Evolutionary conservation across 495 filamentous ascomycete genomes (phyloP).

Genomic region (Aspergillus hancockii): DNA sequence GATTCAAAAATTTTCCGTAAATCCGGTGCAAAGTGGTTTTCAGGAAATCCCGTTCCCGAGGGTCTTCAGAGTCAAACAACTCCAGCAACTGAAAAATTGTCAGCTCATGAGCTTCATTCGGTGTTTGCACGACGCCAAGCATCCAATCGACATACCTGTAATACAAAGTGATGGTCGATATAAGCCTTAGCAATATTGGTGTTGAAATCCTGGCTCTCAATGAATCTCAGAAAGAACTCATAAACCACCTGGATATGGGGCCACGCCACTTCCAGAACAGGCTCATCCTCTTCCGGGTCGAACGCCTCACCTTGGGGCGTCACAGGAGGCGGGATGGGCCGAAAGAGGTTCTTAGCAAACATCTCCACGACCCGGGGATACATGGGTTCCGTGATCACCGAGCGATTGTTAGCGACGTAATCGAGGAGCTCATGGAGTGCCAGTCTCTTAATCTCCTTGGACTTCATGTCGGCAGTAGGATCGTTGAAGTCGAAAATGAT

Average conservation of each 20-base stretch:
- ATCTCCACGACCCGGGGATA: conserved; percentile 98
- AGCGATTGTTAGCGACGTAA: conserved; percentile 97
- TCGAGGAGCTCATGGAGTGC: conserved; percentile 96
- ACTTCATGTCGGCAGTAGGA: conserved; percentile 97
- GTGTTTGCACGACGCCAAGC: not conserved
- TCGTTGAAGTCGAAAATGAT: conserved; percentile 99
- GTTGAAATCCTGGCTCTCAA: conserved; percentile 99
- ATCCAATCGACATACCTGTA: conserved; percentile 60
- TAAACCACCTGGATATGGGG: conserved; percentile 99
- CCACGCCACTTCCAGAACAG: conserved; percentile 97
- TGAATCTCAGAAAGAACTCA: conserved; percentile 98
- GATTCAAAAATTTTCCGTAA: conserved; percentile 98
- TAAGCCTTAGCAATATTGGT: conserved; percentile 99
- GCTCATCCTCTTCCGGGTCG: conserved; percentile 98
- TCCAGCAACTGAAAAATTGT: conserved; percentile 71
- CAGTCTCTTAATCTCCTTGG: conserved; percentile 99
- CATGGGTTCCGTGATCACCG: conserved; percentile 99
- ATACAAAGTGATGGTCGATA: conserved; percentile 96
- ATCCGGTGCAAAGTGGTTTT: conserved; percentile 98
- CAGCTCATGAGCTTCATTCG: conserved; percentile 8
- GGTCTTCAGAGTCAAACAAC: conserved; percentile 98
- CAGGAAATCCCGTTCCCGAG: conserved; percentile 93
- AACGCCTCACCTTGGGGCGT: conserved; percentile 98
- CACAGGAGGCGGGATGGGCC: conserved; percentile 93
- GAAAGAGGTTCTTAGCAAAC: conserved; percentile 98